These are phyloP conservation scores for Blastobotrys americana DNA, from an alignment of 805 yeast species.

Conservation along the genomic window DNA sequence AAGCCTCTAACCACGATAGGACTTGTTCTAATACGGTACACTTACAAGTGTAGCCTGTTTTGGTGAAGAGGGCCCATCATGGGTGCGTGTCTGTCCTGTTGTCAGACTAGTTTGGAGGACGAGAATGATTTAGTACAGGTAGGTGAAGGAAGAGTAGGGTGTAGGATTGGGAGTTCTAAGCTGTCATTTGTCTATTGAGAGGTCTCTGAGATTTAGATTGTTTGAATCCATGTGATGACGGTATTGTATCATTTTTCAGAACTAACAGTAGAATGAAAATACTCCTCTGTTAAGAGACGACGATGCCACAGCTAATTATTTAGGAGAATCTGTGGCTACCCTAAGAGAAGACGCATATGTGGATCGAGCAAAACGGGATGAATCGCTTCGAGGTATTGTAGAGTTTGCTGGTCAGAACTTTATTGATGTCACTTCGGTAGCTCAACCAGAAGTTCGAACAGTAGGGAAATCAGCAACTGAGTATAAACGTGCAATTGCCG, in stretches of 20 bases:
- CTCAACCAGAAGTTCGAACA: conserved; percentile 15
- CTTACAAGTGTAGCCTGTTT: no score
- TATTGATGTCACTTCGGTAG: conserved; percentile 18
- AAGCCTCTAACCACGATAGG: no score
- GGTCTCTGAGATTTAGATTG: no score
- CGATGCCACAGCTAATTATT: conserved; percentile 2
- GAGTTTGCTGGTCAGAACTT: conserved; percentile 17
- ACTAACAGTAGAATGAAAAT: conserved; percentile 4
- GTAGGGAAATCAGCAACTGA: conserved; percentile 15
- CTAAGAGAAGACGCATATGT: background rate
- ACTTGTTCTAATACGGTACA: no score
- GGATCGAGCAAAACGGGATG: conserved; percentile 12
- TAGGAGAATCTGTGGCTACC: background rate
- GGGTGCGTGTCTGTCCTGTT: conserved; percentile 19
- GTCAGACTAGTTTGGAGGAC: conserved; percentile 4
- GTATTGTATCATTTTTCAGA: no score
- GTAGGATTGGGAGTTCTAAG: background rate
- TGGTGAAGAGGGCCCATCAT: no score
- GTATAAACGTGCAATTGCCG: conserved; percentile 12
- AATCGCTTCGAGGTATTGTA: conserved; percentile 15
- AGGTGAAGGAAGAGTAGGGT: background rate
- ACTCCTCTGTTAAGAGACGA: conserved; percentile 6
- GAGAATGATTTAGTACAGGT: conserved; percentile 6
- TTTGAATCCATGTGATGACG: no score
- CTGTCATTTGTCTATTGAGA: no score